Conservation (phyloP, 305 asterid genomes). For the Andrographis paniculata region DNA sequence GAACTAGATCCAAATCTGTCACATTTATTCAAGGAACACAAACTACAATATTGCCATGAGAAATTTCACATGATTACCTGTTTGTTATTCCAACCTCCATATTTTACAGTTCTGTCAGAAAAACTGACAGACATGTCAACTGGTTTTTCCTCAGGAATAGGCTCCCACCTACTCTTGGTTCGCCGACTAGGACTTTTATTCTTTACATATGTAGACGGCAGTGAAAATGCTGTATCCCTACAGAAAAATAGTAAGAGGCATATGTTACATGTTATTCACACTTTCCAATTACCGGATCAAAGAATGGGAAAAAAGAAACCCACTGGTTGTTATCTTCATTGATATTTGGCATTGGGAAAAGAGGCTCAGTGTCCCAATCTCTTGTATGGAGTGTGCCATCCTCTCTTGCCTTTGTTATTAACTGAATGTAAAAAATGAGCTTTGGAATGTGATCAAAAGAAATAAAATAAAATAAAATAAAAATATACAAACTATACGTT, state of each 20-base stretch:
- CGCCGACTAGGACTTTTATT: slow-evolving; percentile 78
- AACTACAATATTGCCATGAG: neutral
- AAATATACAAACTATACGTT: neutral
- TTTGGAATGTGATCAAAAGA: neutral
- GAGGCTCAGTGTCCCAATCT: slow-evolving; percentile 94
- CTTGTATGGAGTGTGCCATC: slow-evolving; percentile 69
- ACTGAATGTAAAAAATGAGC: slow-evolving; percentile 29
- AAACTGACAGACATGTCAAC: slow-evolving; percentile 37
- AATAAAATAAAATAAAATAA: slow-evolving; percentile 12
- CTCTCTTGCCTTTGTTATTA: slow-evolving; percentile 74
- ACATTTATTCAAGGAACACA: slow-evolving; percentile 6
- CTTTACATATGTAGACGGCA: slow-evolving; percentile 39
- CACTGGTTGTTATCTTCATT: slow-evolving; percentile 59
- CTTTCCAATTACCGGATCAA: slow-evolving; percentile 9
- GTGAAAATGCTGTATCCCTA: slow-evolving; percentile 41
- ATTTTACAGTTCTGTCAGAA: slow-evolving; percentile 37
- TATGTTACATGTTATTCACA: slow-evolving; percentile 9
- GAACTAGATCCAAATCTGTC: neutral
- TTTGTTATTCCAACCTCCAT: slow-evolving; percentile 65
- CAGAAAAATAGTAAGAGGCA: slow-evolving; percentile 20
- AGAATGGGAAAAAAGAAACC: slow-evolving; percentile 23
- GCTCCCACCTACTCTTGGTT: slow-evolving; percentile 97
- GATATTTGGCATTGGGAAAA: slow-evolving; percentile 52
- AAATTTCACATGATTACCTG: slow-evolving; percentile 40
- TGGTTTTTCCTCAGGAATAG: slow-evolving; percentile 57